Percentiles rank a stretch among this genome's conserved stretches.
phyloP scores from a whole-genome alignment of 2,329 filamentous ascomycete genomes.

The Fusarium sp. region DNA sequence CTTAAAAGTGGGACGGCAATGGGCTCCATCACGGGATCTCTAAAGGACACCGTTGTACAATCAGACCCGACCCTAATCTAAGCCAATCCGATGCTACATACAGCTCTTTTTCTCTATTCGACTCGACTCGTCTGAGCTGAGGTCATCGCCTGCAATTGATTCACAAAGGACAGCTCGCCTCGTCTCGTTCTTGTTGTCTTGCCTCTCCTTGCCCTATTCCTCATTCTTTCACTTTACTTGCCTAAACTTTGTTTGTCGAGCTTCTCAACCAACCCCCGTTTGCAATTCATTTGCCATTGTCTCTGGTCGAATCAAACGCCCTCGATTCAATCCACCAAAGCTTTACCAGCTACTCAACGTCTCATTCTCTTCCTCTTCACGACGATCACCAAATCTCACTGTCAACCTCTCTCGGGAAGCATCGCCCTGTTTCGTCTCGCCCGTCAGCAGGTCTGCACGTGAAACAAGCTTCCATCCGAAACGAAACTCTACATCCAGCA shows the following conservation, averaged over 20 bases:
- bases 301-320: conserved; percentile 22
- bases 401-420: conserved; percentile 2
- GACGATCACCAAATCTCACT: conserved; percentile 1
- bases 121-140: conserved; percentile 40
- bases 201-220: conserved; percentile 40
- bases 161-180: conserved; percentile 45
- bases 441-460: conserved; percentile 48
- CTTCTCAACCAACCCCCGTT: conserved; percentile 24
- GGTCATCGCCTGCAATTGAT: conserved; percentile 50
- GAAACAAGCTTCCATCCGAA: conserved; percentile 30
- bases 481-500: conserved; percentile 18
- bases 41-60: conserved; percentile 56
- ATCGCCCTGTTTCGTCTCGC: conserved; percentile 31
- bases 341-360: conserved; percentile 21
- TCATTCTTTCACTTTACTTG: conserved; percentile 25
- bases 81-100: conserved; percentile 6
- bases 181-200: conserved; percentile 32
- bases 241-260: conserved; percentile 25
- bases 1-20: conserved; percentile 46
- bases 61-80: conserved; percentile 26
- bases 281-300: conserved; percentile 10
- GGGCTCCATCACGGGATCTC: conserved; percentile 52
- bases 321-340: conserved; percentile 16
- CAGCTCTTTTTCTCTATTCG: conserved; percentile 14
- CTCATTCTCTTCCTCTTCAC: conserved; percentile 10